Conservation (phyloP, 106 monocot species). For the Dendrobium officinale region DNA sequence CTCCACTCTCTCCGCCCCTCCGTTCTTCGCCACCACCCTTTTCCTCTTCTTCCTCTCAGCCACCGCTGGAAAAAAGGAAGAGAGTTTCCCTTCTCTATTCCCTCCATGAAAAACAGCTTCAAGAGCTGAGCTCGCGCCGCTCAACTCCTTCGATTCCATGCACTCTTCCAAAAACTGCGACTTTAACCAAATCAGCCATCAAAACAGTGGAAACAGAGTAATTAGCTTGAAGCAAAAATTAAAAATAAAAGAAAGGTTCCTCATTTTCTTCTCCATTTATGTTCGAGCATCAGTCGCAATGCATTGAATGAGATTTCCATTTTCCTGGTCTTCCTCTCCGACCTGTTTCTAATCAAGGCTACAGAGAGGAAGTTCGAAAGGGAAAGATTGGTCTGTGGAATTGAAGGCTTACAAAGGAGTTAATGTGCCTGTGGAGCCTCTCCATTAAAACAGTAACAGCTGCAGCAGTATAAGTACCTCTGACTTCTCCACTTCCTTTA, state of each 20-base stretch:
- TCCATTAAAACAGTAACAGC: slow-evolving; percentile 13
- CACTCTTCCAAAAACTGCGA: neutral
- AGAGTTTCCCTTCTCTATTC: neutral
- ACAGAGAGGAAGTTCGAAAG: neutral
- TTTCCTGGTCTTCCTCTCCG: neutral
- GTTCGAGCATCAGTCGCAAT: neutral
- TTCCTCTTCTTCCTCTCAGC: slow-evolving; percentile 41
- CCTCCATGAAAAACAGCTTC: neutral
- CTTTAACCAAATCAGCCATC: slow-evolving; percentile 3
- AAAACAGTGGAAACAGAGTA: neutral
- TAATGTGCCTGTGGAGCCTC: slow-evolving; percentile 19
- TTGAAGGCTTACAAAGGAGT: slow-evolving; percentile 20
- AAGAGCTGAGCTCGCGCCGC: neutral
- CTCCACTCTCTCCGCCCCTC: slow-evolving; percentile 19
- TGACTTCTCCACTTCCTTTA: neutral
- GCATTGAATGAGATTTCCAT: slow-evolving; percentile 2
- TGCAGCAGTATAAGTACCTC: neutral
- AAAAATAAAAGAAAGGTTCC: neutral
- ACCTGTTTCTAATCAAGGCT: neutral
- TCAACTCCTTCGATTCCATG: slow-evolving; percentile 3
- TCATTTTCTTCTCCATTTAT: neutral
- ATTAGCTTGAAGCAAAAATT: neutral
- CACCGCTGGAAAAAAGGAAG: neutral
- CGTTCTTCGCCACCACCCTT: slow-evolving; percentile 7
- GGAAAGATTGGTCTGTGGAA: neutral